Conservation (phyloP, 345 rosid genomes). For the Acer yangbiense region DNA sequence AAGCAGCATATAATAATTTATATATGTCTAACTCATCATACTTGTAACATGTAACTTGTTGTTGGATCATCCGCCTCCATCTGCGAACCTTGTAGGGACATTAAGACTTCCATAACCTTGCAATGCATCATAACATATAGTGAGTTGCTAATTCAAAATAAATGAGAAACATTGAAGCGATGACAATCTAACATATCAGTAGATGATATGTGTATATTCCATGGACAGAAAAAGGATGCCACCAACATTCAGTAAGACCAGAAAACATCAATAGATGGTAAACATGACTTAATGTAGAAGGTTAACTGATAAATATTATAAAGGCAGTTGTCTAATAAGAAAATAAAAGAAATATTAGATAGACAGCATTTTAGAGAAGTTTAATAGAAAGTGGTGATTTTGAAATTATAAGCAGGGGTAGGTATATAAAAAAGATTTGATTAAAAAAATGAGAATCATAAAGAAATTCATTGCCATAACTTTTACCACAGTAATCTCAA, state of each 20-base stretch:
- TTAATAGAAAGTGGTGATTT: neutral
- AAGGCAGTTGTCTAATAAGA: neutral
- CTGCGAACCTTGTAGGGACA: constrained; percentile 71
- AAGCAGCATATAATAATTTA: neutral
- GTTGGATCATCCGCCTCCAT: constrained; percentile 79
- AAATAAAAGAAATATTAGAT: neutral
- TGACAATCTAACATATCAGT: neutral
- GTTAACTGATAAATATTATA: neutral
- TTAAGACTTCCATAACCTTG: constrained; percentile 75
- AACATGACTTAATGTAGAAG: neutral
- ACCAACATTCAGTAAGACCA: neutral
- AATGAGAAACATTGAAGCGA: neutral
- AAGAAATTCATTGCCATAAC: neutral
- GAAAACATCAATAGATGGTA: neutral
- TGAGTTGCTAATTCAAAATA: constrained; percentile 13
- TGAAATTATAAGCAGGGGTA: neutral
- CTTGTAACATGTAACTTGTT: constrained; percentile 80
- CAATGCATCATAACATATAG: constrained; percentile 12
- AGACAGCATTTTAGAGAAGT: neutral
- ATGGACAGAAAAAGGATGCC: neutral
- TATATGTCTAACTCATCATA: constrained; percentile 20
- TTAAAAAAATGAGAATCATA: neutral
- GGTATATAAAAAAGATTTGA: neutral
- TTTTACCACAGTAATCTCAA: neutral
- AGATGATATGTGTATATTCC: neutral